Conservation (phyloP, 139 green algal species). For the Yamagishiella unicocca region DNA sequence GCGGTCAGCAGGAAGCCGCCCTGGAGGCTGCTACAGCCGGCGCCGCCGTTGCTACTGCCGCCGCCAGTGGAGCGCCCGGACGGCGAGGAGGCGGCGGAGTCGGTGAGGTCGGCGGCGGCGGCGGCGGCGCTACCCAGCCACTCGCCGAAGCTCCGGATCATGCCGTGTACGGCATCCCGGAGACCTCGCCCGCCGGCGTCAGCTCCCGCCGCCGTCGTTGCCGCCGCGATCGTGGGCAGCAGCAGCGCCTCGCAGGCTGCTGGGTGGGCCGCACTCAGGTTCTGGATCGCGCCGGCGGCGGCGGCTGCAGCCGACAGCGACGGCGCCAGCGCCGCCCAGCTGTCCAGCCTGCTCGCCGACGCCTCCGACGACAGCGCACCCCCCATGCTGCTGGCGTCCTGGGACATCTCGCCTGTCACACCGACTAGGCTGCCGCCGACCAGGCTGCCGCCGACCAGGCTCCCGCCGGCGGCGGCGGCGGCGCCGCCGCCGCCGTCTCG, state of each 20-base stretch:
- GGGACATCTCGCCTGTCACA: too few species aligned
- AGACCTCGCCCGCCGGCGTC: neutral
- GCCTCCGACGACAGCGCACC: neutral
- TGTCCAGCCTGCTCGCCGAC: neutral
- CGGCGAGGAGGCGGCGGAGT: neutral
- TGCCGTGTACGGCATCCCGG: neutral
- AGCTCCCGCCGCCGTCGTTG: neutral
- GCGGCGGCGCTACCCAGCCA: neutral
- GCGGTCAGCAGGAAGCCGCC: neutral
- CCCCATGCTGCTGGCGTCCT: neutral
- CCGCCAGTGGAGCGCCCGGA: neutral
- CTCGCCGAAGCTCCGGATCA: constrained; percentile 8
- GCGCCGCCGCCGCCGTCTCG: too few species aligned
- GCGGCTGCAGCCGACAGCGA: constrained; percentile 31
- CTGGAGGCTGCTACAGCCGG: neutral
- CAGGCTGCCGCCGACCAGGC: too few species aligned
- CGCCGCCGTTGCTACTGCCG: neutral
- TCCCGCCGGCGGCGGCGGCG: neutral
- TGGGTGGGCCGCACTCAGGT: neutral
- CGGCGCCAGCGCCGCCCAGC: constrained; percentile 24
- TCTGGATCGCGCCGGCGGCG: constrained; percentile 31
- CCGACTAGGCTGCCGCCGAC: neutral
- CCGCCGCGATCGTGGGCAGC: neutral
- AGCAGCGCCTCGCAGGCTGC: constrained; percentile 2
- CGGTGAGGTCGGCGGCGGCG: neutral